Conservation (phyloP, 208 protist genomes). For the Trypanosoma congolense region DNA sequence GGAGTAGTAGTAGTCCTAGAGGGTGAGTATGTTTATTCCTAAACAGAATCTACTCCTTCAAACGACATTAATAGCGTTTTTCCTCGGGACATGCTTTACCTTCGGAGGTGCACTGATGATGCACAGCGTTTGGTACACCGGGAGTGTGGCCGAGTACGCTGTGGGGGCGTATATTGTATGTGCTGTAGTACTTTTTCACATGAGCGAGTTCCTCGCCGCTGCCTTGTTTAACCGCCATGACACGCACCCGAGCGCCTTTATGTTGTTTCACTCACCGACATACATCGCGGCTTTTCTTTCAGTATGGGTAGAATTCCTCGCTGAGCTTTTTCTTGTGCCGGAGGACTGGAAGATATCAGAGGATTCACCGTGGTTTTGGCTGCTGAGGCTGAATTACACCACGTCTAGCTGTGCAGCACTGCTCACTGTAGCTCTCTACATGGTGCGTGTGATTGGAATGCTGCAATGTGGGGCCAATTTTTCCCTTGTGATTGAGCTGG, state of each 20-base stretch:
- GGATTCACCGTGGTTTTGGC: constrained; percentile 3
- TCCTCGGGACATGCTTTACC: constrained; percentile 37
- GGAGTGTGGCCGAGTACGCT: constrained; percentile 37
- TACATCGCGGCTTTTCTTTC: constrained; percentile 49
- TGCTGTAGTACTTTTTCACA: constrained; percentile 63
- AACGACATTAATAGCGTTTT: constrained; percentile 52
- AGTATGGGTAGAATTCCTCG: constrained; percentile 62
- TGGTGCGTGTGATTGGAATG: constrained; percentile 74
- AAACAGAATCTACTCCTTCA: constrained; percentile 41
- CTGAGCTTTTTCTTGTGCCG: constrained; percentile 54
- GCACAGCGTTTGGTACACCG: constrained; percentile 26
- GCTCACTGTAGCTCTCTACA: constrained; percentile 52
- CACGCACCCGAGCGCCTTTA: constrained; percentile 68
- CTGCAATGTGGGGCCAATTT: constrained; percentile 82
- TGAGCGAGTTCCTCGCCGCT: constrained; percentile 71
- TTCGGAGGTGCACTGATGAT: constrained; percentile 27
- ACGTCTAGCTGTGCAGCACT: constrained; percentile 28
- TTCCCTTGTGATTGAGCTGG: constrained; percentile 70
- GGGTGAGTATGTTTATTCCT: neutral
- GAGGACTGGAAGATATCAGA: constrained; percentile 52
- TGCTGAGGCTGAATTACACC: constrained; percentile 42
- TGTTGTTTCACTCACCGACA: constrained; percentile 72
- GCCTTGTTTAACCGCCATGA: constrained; percentile 46
- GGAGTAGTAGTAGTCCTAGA: neutral
- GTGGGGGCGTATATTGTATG: constrained; percentile 58